These are phyloP conservation scores for Arthrobotrys megalospora DNA, from an alignment of 2,329 filamentous ascomycete genomes.

Conservation along the genomic window DNA sequence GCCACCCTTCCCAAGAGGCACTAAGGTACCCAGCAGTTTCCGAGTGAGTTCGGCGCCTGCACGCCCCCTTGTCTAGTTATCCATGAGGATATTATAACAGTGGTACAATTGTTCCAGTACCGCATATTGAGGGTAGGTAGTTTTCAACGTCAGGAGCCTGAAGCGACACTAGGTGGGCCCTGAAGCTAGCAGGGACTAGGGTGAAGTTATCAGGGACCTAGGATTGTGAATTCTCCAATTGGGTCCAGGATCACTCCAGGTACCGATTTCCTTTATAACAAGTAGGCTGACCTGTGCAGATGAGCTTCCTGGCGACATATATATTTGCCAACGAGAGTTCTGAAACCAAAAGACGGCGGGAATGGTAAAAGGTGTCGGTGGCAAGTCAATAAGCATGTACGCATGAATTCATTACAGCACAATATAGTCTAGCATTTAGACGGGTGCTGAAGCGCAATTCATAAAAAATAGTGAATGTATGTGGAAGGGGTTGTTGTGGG, in stretches of 20 bases:
- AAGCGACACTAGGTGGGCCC: neutral
- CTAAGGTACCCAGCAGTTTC: neutral
- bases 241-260: neutral
- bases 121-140: constrained; percentile 7
- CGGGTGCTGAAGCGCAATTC: no score
- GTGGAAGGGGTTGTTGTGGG: no score
- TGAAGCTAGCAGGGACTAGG: neutral
- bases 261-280: neutral
- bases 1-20: neutral
- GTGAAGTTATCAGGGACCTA: neutral
- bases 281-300: neutral
- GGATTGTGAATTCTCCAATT: no score
- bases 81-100: neutral
- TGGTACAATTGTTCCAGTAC: constrained; percentile 3
- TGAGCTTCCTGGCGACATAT: neutral
- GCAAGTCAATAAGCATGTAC: no score
- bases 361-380: no score
- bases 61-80: neutral
- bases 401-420: no score
- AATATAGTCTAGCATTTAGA: no score
- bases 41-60: neutral
- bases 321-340: no score
- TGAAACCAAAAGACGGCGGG: no score
- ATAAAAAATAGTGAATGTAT: no score
- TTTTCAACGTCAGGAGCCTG: neutral